phyloP scores from a whole-genome alignment of 2,329 filamentous ascomycete species.

The Colletotrichum endophyticum region DNA sequence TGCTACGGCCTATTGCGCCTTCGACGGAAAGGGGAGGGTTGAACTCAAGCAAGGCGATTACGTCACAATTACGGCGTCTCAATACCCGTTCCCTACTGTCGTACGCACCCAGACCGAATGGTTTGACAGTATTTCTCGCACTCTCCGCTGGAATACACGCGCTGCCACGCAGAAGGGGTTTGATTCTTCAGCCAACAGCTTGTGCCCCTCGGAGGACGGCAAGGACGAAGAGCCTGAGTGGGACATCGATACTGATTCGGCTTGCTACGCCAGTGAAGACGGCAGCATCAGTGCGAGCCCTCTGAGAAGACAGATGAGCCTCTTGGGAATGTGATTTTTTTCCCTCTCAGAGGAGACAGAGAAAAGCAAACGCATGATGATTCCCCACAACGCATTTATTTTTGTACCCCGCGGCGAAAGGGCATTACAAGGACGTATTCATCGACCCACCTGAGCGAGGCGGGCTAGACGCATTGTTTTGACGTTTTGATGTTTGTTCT shows the following conservation, averaged over 20 bases:
- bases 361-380: not conserved
- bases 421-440: not conserved
- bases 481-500: not conserved
- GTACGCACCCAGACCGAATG: constrained; percentile 89
- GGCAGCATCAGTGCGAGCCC: constrained; percentile 72
- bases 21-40: constrained; percentile 95
- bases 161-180: constrained; percentile 93
- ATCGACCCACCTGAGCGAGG: not conserved
- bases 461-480: not conserved
- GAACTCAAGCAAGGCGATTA: constrained; percentile 93
- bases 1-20: constrained; percentile 94
- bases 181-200: constrained; percentile 48
- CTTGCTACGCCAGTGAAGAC: constrained; percentile 74
- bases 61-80: constrained; percentile 93
- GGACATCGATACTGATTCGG: constrained; percentile 93
- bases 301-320: constrained; percentile 74
- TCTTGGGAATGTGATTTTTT: constrained; percentile 62
- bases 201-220: constrained; percentile 47
- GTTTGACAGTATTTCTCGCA: constrained; percentile 94
- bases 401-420: not conserved
- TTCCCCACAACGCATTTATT: not conserved
- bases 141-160: constrained; percentile 92
- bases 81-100: constrained; percentile 97
- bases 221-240: constrained; percentile 70
- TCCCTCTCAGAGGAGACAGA: not conserved